Evolutionary conservation across 306 rosid species (phyloP).

Genomic region (Cicer arietinum): DNA sequence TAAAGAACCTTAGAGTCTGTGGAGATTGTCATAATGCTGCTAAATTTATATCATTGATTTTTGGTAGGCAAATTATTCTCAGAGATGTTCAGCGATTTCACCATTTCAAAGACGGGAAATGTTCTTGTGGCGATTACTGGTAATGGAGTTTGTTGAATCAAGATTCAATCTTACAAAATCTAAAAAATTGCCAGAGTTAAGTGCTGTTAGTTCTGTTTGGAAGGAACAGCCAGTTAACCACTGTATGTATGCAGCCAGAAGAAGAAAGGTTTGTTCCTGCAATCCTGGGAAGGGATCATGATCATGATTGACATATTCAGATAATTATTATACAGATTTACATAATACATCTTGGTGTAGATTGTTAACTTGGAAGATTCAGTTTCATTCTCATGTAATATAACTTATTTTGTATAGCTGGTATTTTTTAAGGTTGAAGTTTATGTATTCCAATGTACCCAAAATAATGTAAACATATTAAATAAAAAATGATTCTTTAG

Average conservation of each 20-base stretch:
- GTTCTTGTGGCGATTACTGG: slow-evolving; percentile 95
- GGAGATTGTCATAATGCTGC: slow-evolving; percentile 84
- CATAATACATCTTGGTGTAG: slow-evolving; percentile 11
- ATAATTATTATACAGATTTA: slow-evolving; percentile 16
- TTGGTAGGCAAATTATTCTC: slow-evolving; percentile 70
- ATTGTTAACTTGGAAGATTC: slow-evolving; percentile 2
- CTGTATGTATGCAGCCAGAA: slow-evolving; percentile 1
- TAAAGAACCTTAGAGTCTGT: slow-evolving; percentile 83
- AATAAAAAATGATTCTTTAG: no score
- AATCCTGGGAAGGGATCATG: slow-evolving; percentile 22
- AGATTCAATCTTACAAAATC: background rate
- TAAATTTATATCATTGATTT: slow-evolving; percentile 70
- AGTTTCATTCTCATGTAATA: slow-evolving; percentile 36
- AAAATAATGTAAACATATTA: no score
- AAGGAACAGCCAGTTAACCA: background rate
- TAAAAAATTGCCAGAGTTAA: background rate
- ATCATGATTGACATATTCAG: background rate
- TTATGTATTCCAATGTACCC: background rate
- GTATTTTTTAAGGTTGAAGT: background rate
- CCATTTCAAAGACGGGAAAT: slow-evolving; percentile 75
- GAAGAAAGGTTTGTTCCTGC: slow-evolving; percentile 8
- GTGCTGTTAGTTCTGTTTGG: slow-evolving; percentile 27
- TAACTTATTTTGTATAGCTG: background rate
- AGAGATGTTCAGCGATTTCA: slow-evolving; percentile 88
- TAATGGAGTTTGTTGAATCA: slow-evolving; percentile 47